Base-by-base conservation (phyloP, 495 filamentous ascomycete genomes). In the Hypoxylon crocopeplum region DNA sequence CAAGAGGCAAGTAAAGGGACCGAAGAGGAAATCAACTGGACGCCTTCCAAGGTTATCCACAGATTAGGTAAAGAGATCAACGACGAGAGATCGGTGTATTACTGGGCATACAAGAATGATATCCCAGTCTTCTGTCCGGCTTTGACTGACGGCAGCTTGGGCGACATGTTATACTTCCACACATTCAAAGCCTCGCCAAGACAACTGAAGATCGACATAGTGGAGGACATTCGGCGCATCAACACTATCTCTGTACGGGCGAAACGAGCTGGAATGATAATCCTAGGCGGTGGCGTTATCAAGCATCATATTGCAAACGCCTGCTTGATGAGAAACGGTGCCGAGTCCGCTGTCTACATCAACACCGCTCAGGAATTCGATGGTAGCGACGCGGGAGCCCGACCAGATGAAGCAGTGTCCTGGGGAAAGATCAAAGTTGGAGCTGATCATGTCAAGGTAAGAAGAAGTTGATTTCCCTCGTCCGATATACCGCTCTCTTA, bases 281-380 rank as follows among this genome's bases (percentile, higher is more conserved):
- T 98, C 45, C 79, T 98, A 1, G 94, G 95, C 0, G 94, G 93
- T 1, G 94, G 94, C 0, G 72, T 98, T 7, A 82, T 98, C 50
- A 98, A 98, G 75, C 94, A 98, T 66, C 94, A 98, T 67, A 98
- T 98, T 63, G 91, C 93, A 21, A 98, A 98, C 69, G 94, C 95
- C 2, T 94, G 90, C 66, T 68, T 98, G 64, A 98, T 98, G 94
- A 82, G 94, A 13, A 97, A 98, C 61, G 95, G 94, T 0, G 94
- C 94, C 7, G 94, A 98, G 71, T 90, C 88, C 59, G 95, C 94
- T 3, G 95, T 98, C 8, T 98, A 96, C 68, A 87, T 98, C 66
- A 98, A 98, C 71, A 97, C 95, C 1, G 94, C 84, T 0, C 89
- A 94, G 72, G 95, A 98, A 69, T 98, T 97, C 71, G 94, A 98